Evolutionary conservation across 2,329 filamentous ascomycete species (phyloP).

Genomic region (Hypoxylon sp.): DNA sequence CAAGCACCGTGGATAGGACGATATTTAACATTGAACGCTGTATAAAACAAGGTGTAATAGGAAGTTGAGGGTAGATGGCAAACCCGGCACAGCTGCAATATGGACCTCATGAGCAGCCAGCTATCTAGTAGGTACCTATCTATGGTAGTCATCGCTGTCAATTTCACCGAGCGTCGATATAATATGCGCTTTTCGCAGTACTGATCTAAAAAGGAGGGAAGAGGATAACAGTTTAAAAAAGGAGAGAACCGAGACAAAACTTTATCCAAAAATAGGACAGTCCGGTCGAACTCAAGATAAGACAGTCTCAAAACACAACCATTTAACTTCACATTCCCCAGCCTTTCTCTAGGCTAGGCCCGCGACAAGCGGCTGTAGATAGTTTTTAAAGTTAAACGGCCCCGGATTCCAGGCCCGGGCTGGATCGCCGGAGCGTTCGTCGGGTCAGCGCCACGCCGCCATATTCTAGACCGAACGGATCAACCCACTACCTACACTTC

Average conservation of each 20-base stretch:
- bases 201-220: not conserved
- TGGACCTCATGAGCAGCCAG: not conserved
- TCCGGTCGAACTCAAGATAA: slow-evolving; percentile 14
- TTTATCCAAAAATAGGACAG: slow-evolving; percentile 31
- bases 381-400: slow-evolving; percentile 25
- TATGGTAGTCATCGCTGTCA: not conserved
- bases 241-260: slow-evolving; percentile 13
- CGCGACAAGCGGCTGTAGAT: slow-evolving; percentile 21
- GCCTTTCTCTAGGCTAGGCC: slow-evolving; percentile 11
- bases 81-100: not conserved
- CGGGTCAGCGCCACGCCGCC: slow-evolving; percentile 19
- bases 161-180: slow-evolving; percentile 1
- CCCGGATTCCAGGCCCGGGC: slow-evolving; percentile 34
- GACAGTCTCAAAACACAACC: slow-evolving; percentile 14
- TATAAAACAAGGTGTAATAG: not conserved
- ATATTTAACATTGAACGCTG: not conserved
- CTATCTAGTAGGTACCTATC: not conserved
- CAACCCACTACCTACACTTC: slow-evolving; percentile 18
- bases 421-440: slow-evolving; percentile 13
- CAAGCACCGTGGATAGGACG: not conserved
- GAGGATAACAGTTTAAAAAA: not conserved
- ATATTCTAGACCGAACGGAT: slow-evolving; percentile 24
- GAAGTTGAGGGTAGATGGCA: not conserved
- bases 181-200: not conserved
- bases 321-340: slow-evolving; percentile 12